Evolutionary conservation across 371 early-diverging fungal genomes (phyloP).

Genomic region (Actinomucor elegans): DNA sequence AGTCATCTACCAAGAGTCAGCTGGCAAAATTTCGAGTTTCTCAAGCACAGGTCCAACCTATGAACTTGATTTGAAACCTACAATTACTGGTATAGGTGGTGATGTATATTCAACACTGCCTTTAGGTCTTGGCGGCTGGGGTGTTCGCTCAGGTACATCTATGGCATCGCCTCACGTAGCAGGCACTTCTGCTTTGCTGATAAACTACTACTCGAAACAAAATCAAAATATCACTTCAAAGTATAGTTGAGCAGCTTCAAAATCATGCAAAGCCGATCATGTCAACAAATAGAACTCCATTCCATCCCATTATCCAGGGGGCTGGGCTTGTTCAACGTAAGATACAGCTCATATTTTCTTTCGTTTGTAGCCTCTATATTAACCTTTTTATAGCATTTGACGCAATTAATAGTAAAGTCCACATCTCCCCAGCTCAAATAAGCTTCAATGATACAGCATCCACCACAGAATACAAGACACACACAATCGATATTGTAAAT

Average conservation of each 20-base stretch:
- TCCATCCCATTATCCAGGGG: slow-evolving; percentile 64
- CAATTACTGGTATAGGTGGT: slow-evolving; percentile 67
- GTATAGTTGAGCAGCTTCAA: slow-evolving; percentile 41
- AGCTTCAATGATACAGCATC: slow-evolving; percentile 70
- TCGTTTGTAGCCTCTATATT: slow-evolving; percentile 32
- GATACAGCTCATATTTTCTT: neutral
- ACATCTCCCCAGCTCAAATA: slow-evolving; percentile 62
- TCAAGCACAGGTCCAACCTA: slow-evolving; percentile 52
- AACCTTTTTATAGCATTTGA: slow-evolving; percentile 35
- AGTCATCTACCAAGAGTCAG: slow-evolving; percentile 20
- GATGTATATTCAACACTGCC: slow-evolving; percentile 72
- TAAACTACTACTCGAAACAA: slow-evolving; percentile 34
- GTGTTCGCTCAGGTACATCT: slow-evolving; percentile 65
- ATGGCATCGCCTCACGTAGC: slow-evolving; percentile 77
- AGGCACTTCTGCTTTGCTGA: slow-evolving; percentile 64
- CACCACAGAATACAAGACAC: slow-evolving; percentile 35
- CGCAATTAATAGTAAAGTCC: slow-evolving; percentile 51
- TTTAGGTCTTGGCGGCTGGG: slow-evolving; percentile 42
- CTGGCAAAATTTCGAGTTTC: slow-evolving; percentile 45
- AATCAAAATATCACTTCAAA: slow-evolving; percentile 11
- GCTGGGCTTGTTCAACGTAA: slow-evolving; percentile 73
- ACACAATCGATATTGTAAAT: slow-evolving; percentile 54
- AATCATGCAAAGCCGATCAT: slow-evolving; percentile 47
- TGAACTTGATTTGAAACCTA: slow-evolving; percentile 52
- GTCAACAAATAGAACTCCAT: slow-evolving; percentile 27